Base-by-base conservation (phyloP, 169 alveolate species). In the Neospora caninum region DNA sequence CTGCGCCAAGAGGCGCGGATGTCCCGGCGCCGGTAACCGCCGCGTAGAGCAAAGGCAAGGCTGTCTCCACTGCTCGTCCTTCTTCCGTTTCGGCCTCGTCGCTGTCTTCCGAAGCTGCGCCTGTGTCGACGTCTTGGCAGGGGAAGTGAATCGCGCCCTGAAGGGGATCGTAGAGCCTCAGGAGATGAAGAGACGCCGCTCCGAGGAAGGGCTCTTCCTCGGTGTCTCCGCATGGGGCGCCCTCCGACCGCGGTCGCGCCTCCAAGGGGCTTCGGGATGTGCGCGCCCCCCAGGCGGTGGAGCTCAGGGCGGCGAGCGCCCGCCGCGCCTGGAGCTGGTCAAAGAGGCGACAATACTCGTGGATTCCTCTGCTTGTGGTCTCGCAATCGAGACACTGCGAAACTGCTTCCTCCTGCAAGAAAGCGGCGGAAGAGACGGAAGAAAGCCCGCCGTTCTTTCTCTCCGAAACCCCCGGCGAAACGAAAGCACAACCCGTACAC, bases 181-280 rank as follows among this genome's bases (percentile, higher is more conserved):
- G 73, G 73, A 64, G 73, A 6, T 64, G 73, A 9, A 64, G 31
- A 16, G 73, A 10, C 73, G 73, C 73, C 4, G 34, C 25, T 27
- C 73, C 73, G 25, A 29, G 73, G 31, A 64, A 22, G 31, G 73
- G 73, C 1, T 1, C 73, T 16, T 16, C 34, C 73, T 64, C 73
- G 34, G n/a, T 29, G 73, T 29, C 73, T 1, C 31, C 25, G n/a
- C 31, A 16, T 27, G 31, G n/a, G 31, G 16, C 73, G 58, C 13
- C 13, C 73, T 64, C 73, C 73, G 73, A 64, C 73, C 73, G 73
- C 34, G 73, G 73, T 64, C 73, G 73, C 73, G 73, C 73, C 73
- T 49, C 22, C 58, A 49, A 13, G n/a, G n/a, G n/a, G n/a, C n/a
- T n/a, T n/a, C n/a, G n/a, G n/a, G n/a, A n/a, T n/a, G 58, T 13